Evolutionary conservation across 2,329 filamentous ascomycete genomes (phyloP).

Genomic region (Verticillium isaacii): DNA sequence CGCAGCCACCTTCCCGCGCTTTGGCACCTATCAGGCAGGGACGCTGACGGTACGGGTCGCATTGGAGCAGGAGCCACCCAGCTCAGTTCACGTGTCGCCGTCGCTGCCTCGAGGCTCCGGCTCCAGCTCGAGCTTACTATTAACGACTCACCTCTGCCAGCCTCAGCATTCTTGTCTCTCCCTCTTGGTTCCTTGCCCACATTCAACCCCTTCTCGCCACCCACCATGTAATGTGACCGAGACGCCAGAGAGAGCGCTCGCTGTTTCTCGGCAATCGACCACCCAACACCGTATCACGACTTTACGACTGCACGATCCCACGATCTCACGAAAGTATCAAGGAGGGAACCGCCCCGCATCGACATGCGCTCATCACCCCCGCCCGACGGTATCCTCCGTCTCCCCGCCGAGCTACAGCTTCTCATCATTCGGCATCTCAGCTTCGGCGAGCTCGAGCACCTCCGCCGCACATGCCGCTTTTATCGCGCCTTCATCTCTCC

Average conservation of each 20-base stretch:
- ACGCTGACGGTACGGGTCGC: too few species aligned
- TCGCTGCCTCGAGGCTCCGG: neutral
- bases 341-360: neutral
- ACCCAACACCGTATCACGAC: neutral
- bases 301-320: neutral
- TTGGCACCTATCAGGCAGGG: too few species aligned
- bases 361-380: slow-evolving; percentile 2
- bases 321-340: neutral
- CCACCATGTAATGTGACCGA: neutral
- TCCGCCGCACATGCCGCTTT: slow-evolving; percentile 34
- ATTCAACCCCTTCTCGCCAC: neutral
- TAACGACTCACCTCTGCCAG: neutral
- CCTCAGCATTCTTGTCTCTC: neutral
- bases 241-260: neutral
- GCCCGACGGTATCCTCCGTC: slow-evolving; percentile 20
- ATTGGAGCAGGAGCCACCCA: neutral
- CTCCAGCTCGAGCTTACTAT: neutral
- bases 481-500: slow-evolving; percentile 29
- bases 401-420: slow-evolving; percentile 37
- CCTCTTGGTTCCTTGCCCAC: neutral
- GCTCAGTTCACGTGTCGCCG: neutral
- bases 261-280: neutral
- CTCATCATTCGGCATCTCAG: slow-evolving; percentile 31
- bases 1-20: too few species aligned
- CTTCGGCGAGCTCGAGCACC: slow-evolving; percentile 37